Evolutionary conservation across 2,329 filamentous ascomycete species (phyloP), one percentile per base, ranked within the genome.

Genomic region (Grosmannia serpens): DNA sequence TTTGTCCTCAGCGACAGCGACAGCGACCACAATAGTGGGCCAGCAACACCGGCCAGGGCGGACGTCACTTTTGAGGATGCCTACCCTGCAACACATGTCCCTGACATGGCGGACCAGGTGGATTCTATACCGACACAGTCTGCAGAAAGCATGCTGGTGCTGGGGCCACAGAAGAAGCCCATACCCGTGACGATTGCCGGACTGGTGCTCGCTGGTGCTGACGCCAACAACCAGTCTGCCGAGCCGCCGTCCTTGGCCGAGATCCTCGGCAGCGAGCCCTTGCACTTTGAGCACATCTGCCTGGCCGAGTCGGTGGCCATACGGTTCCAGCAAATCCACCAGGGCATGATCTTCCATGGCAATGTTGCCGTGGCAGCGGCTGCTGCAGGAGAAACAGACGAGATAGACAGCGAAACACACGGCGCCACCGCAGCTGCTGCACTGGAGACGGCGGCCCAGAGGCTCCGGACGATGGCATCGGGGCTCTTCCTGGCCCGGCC

Each of bases 391-490:
- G 52, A 56, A 15, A 38, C 13, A 10, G 52, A 56, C 3, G 53
- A 47, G 11, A 5, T 9, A 3, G 27, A 51, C 5, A 33, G 20
- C 29, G 22, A 35, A 20, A 33, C 20, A 9, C 24, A 10, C 11
- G 52, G 52, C 17, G 22, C 15, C 10, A 26, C n/a, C 9, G 20
- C 24, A 24, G 35, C 11, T 13, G 24, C 10, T 9, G n/a, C 20
- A 10, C 26, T 77, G 15, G 63, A 63, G 3, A 64, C 56, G 13
- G 62, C 73, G 26, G 67, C 70, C 6, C 64, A 69, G 24, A 67
- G 70, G 50, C 68, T 80, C 3, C 65, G 62, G 27, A 53, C 69
- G 4, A 70, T 69, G 10, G 68, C 70, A 9, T 65, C 73, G 3
- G 75, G 72, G 1, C 62, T 75, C 1, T 64, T 74, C 11, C 70